These are phyloP conservation scores for Ceratobasidium papillatum DNA, from an alignment of 1,284 basidiomycete genomes.

Conservation along the genomic window DNA sequence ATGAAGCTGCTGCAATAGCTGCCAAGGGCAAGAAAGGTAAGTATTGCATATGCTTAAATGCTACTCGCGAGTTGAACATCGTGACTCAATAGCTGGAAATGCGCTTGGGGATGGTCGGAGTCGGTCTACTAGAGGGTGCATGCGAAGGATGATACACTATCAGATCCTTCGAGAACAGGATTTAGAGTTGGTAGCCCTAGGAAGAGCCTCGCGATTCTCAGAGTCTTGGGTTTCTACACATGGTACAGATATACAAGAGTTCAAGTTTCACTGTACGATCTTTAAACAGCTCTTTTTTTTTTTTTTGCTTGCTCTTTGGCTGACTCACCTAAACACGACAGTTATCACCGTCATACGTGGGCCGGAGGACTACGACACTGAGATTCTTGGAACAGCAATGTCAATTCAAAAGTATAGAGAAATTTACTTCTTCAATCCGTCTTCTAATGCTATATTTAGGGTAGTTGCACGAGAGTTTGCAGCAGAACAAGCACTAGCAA, in stretches of 20 bases:
- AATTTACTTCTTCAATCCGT: not conserved
- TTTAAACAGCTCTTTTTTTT: not conserved
- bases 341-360: slow-evolving; percentile 1
- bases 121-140: slow-evolving; percentile 2
- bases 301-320: not conserved
- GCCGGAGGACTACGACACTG: not conserved
- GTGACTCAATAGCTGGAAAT: slow-evolving; percentile 19
- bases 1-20: slow-evolving; percentile 9
- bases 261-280: slow-evolving; percentile 7
- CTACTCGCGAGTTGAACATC: not conserved
- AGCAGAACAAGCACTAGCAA: slow-evolving; percentile 23
- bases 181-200: not conserved
- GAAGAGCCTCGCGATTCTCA: not conserved
- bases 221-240: not conserved
- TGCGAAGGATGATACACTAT: not conserved
- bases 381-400: slow-evolving; percentile 1
- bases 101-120: slow-evolving; percentile 22
- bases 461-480: slow-evolving; percentile 23
- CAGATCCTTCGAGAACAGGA: not conserved
- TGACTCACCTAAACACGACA: not conserved
- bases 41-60: not conserved
- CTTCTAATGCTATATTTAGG: not conserved
- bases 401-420: not conserved
- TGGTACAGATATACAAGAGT: not conserved
- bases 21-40: slow-evolving; percentile 29